Evolutionary conservation across 768 basidiomycete species (phyloP), one percentile per base, ranked within the genome.

Genomic region (Phlegmacium glaucopus): DNA sequence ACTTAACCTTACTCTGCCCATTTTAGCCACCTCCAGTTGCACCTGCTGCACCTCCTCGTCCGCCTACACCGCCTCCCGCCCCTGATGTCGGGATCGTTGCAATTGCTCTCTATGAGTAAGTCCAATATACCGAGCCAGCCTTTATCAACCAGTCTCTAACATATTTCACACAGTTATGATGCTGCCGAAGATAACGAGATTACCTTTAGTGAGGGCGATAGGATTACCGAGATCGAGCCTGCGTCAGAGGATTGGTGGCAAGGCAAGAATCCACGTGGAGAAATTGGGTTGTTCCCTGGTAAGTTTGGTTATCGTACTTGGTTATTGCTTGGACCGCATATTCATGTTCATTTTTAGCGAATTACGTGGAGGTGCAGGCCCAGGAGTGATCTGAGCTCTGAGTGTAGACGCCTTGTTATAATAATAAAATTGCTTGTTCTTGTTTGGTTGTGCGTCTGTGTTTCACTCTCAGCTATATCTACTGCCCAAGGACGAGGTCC

Each of bases 161-260:
- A 25, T 47, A 8, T 53, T 39, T 37, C 28, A 11, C 45, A 6
- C 41, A 94, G 90, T 53, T 95, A 94, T 58, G 90, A 92, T 9
- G 90, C 94, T 0, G 81, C 81, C 0, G 94, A 96, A 61, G 92
- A 93, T 55, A 96, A 97, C 59, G 94, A 96, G 60, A 68, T 96
- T 25, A 76, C 83, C 3, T 92, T 97, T 78, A 70, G 63, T 26
- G 93, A 92, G 63, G 90, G 90, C 22, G 93, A 94, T 29, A 68
- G 72, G 47, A 89, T 96, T 60, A 75, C 72, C 13, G 74, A 86
- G 46, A 88, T 96, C 44, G 88, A 91, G 58, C 82, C 85, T 44
- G 82, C 80, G 6, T 84, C 81, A 8, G 90, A 91, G n/a, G 90
- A 90, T 55, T 93, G 90, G 91, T 93, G 90, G 90, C 74, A 83